Evolutionary conservation across 2,329 filamentous ascomycete genomes (phyloP).

Genomic region (Dactylellina parvicollis): DNA sequence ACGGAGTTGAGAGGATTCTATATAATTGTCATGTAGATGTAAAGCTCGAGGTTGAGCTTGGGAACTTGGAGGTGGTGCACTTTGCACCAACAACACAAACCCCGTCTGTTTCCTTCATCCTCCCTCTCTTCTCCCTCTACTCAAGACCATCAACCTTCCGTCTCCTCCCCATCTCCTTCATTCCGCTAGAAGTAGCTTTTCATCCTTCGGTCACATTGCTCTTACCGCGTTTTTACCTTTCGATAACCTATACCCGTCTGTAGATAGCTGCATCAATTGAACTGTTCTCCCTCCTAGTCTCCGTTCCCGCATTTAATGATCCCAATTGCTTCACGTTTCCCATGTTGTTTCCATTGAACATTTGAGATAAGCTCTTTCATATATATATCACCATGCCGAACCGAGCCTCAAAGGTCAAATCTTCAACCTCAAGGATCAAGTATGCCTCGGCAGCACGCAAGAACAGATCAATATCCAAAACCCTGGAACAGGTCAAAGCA

Average conservation of each 20-base stretch:
- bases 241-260: neutral
- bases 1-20: neutral
- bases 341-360: neutral
- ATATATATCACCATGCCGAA: conserved; percentile 1
- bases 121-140: neutral
- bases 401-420: neutral
- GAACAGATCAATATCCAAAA: neutral
- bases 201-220: neutral
- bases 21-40: neutral
- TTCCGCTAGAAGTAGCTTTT: neutral
- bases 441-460: neutral
- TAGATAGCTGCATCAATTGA: conserved; percentile 7
- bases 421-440: neutral
- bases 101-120: neutral
- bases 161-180: neutral
- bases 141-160: neutral
- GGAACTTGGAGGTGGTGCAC: too few species aligned
- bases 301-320: neutral
- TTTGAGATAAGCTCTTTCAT: neutral
- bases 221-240: neutral
- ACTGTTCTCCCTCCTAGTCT: neutral
- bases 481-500: neutral
- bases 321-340: neutral
- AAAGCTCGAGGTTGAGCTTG: neutral
- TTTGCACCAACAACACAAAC: conserved; percentile 19